Evolutionary conservation across 139 green algal species (phyloP).

Genomic region (Picochlorum sp.): DNA sequence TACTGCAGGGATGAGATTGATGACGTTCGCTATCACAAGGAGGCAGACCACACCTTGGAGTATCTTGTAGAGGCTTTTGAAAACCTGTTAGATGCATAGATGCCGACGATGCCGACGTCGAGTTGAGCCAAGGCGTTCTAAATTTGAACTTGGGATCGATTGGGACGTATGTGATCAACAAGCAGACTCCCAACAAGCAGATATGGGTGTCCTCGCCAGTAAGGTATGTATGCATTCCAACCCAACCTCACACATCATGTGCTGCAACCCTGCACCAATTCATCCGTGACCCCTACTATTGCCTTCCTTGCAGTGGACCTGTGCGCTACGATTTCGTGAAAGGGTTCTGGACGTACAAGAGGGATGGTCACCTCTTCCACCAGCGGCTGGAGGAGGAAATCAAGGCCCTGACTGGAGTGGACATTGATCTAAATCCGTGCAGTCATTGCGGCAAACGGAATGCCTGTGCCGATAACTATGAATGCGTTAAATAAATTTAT

Average conservation of each 20-base stretch:
- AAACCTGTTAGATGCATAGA: constrained; percentile 40
- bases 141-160: constrained; percentile 59
- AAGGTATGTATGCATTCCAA: not conserved
- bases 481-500: not conserved
- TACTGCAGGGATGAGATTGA: constrained; percentile 2
- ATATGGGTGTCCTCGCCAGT: constrained; percentile 95
- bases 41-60: constrained; percentile 48
- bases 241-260: no score
- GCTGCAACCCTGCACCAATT: not conserved
- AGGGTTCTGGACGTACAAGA: constrained; percentile 64
- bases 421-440: constrained; percentile 26
- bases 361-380: constrained; percentile 57
- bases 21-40: constrained; percentile 47
- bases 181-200: constrained; percentile 92
- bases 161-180: constrained; percentile 97
- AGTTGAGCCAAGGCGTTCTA: constrained; percentile 77
- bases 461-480: constrained; percentile 11
- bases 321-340: constrained; percentile 44
- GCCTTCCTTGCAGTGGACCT: constrained; percentile 24
- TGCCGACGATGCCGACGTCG: constrained; percentile 49
- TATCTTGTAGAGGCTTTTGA: constrained; percentile 54
- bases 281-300: not conserved
- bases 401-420: constrained; percentile 31
- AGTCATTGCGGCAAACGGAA: constrained; percentile 18
- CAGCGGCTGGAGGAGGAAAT: constrained; percentile 57